Evolutionary conservation across 768 basidiomycete species (phyloP).

Genomic region (Naematelia encephala): DNA sequence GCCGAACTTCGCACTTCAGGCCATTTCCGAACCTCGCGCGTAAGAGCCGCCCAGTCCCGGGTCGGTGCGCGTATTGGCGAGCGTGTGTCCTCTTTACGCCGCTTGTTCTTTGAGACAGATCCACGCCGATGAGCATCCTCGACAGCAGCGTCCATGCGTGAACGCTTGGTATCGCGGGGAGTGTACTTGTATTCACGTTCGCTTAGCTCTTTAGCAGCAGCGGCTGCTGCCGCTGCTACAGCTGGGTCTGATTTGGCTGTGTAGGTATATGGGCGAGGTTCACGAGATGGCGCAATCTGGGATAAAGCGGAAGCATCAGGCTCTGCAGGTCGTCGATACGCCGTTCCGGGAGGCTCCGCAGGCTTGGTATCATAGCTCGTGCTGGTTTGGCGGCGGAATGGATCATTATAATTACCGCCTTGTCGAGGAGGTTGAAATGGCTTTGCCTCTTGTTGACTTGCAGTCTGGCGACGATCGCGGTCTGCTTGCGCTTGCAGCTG

Average conservation of each 20-base stretch:
- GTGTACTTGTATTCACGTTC: conserved; percentile 33
- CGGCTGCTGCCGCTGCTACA: conserved; percentile 7
- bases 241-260: conserved; percentile 25
- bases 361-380: neutral
- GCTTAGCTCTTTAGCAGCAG: conserved; percentile 2
- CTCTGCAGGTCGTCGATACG: neutral
- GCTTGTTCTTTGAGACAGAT: conserved; percentile 17
- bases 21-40: conserved; percentile 13
- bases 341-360: neutral
- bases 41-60: conserved; percentile 23
- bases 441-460: conserved; percentile 1
- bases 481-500: neutral
- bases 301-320: conserved; percentile 25
- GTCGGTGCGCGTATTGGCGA: conserved; percentile 8
- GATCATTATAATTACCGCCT: neutral
- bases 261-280: conserved; percentile 42
- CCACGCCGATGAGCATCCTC: conserved; percentile 36
- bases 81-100: conserved; percentile 26
- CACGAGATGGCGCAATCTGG: conserved; percentile 38
- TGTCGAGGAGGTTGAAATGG: conserved; percentile 4
- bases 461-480: neutral
- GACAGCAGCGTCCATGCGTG: conserved; percentile 44
- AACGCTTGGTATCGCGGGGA: conserved; percentile 28
- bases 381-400: neutral
- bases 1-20: conserved; percentile 34